Evolutionary conservation across 305 asterid genomes (phyloP).

Genomic region (Fraxinus ornus): DNA sequence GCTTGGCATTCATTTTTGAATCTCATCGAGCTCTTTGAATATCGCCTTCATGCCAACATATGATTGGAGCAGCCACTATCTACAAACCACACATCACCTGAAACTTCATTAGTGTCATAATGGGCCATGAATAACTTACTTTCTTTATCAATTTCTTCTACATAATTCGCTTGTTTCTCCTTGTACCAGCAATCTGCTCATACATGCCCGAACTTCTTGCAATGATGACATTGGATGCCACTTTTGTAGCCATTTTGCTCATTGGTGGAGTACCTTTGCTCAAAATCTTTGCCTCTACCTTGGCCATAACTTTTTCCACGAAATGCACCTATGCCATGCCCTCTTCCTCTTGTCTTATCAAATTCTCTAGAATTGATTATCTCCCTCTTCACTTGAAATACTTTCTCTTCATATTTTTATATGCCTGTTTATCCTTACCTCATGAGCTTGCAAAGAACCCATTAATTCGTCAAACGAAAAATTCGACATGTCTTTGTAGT

Average conservation of each 20-base stretch:
- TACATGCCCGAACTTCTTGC: not conserved
- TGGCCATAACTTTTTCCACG: no score
- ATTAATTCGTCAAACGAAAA: not conserved
- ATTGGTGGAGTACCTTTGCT: no score
- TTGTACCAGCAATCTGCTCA: not conserved
- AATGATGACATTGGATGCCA: not conserved
- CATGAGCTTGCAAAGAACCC: not conserved
- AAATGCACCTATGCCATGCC: no score
- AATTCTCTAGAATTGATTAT: not conserved
- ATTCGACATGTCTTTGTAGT: not conserved
- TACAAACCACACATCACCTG: conserved; percentile 9
- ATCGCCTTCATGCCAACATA: not conserved
- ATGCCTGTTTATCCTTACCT: not conserved
- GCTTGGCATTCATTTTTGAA: conserved; percentile 4
- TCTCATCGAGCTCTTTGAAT: conserved; percentile 16
- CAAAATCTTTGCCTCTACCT: no score
- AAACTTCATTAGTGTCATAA: not conserved
- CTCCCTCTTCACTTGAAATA: not conserved
- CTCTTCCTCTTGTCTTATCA: not conserved
- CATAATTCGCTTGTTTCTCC: not conserved
- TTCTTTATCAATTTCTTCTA: not conserved
- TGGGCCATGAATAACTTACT: conserved; percentile 3
- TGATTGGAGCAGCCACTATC: conserved; percentile 20
- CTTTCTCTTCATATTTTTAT: not conserved
- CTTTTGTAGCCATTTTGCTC: not conserved